Percentiles rank a stretch among this genome's conserved stretches.
Evolutionary conservation across 2,329 filamentous ascomycete species (phyloP).

Genomic region (Verticillium klebahnii): DNA sequence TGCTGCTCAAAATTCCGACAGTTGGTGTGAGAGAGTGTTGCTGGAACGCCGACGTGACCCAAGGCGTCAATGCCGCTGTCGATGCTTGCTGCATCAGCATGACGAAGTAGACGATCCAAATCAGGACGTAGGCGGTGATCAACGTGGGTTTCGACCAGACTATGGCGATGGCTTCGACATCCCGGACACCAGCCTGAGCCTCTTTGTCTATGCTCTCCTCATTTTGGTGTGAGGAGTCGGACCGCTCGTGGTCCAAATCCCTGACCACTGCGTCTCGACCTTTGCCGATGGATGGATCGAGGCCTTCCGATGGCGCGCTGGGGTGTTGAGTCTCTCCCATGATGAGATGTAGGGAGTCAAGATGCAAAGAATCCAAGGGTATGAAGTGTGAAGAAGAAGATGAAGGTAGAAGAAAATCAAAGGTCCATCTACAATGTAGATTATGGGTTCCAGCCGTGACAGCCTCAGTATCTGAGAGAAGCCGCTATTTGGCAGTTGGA

Average conservation of each 20-base stretch:
- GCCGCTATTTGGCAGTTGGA: not conserved
- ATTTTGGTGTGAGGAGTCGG: not conserved
- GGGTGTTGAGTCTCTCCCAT: not conserved
- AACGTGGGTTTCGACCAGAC: slow-evolving; percentile 35
- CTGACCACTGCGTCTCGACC: not conserved
- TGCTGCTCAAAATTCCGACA: slow-evolving; percentile 44
- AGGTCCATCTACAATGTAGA: not conserved
- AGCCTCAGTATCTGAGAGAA: not conserved
- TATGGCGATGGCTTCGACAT: slow-evolving; percentile 33
- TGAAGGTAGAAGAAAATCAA: not conserved
- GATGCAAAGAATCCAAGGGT: not conserved
- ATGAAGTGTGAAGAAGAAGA: not conserved
- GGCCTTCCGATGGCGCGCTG: not conserved
- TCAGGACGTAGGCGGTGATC: slow-evolving; percentile 31
- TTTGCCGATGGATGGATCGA: not conserved
- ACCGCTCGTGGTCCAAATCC: not conserved
- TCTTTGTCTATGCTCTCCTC: not conserved
- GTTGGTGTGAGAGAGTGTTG: slow-evolving; percentile 48
- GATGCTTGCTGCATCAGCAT: slow-evolving; percentile 25
- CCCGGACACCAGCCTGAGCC: slow-evolving; percentile 8
- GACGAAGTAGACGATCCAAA: slow-evolving; percentile 46
- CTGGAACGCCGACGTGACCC: slow-evolving; percentile 42
- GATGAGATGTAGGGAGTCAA: not conserved
- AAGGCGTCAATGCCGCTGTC: slow-evolving; percentile 19
- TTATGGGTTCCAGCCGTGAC: not conserved